A percentile compares a stretch with the other conserved stretches of the same genome.
phyloP scores from a whole-genome alignment of 129 eudicot genomes.

The Arctium minus region DNA sequence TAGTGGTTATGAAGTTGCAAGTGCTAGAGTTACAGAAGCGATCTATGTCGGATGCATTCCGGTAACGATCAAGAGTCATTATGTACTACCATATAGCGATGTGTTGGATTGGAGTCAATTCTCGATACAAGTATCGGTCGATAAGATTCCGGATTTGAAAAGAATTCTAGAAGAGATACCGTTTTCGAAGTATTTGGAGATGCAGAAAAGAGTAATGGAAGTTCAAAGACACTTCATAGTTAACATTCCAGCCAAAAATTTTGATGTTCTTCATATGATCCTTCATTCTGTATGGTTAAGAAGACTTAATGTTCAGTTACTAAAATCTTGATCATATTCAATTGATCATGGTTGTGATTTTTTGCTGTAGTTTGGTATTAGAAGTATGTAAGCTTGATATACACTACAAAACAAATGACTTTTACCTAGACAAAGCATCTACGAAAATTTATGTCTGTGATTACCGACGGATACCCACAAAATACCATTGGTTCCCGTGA shows the following conservation, averaged over 20 bases:
- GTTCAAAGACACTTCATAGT: slow-evolving; percentile 60
- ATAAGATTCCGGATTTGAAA: slow-evolving; percentile 57
- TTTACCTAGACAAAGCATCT: too few relatives aligned
- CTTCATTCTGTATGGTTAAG: slow-evolving; percentile 85
- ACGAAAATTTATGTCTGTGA: too few relatives aligned
- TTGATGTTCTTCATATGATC: slow-evolving; percentile 74
- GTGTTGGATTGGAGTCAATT: slow-evolving; percentile 68
- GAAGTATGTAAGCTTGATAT: not conserved
- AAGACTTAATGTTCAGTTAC: slow-evolving; percentile 39
- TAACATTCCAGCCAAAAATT: slow-evolving; percentile 52
- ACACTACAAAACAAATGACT: too few relatives aligned
- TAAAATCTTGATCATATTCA: not conserved
- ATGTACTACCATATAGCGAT: slow-evolving; percentile 63
- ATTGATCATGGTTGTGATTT: not conserved
- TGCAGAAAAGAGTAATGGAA: slow-evolving; percentile 42
- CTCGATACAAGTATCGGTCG: slow-evolving; percentile 42
- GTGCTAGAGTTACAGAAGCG: slow-evolving; percentile 68
- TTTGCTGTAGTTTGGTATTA: not conserved
- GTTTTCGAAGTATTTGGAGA: slow-evolving; percentile 36
- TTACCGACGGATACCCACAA: too few relatives aligned
- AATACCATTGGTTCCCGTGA: too few relatives aligned
- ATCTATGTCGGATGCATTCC: slow-evolving; percentile 67
- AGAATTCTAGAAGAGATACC: slow-evolving; percentile 42
- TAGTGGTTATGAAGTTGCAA: slow-evolving; percentile 86
- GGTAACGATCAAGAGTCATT: slow-evolving; percentile 46